Evolutionary conservation across 805 yeast species (phyloP), one percentile per base, ranked within the genome.

Genomic region (Teunomyces lycoperdinae): DNA sequence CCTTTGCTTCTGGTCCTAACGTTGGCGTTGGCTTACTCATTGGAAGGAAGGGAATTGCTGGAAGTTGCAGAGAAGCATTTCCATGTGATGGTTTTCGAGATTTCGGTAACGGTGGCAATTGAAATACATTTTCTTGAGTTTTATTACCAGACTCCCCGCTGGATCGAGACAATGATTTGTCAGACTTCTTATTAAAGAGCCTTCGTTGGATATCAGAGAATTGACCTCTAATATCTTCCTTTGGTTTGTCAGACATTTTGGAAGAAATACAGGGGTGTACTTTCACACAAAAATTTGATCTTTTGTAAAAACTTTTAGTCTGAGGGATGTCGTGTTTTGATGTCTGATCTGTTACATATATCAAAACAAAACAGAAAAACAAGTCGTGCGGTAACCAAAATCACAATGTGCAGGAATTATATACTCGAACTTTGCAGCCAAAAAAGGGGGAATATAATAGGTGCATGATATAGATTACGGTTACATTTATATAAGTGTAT

Each of bases 1-100:
- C 81, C 49, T 71, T 73, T 7, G 72, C 58, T 54, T 73, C 78
- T 1, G 75, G 75, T 8, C 73, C 71, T 46, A 72, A 54, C 3
- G 61, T 58, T n/a, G 72, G 71, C 10, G 65, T 45, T 1, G 63
- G 58, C 11, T 53, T 63, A 3, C 62, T 59, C 14, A 38, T 14
- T 24, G 41, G 30, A 20, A 38, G 27, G 39, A 30, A 27, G 27
- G 33, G 11, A 16, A 16, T 16, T 30, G 32, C 24, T 16, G 42
- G 39, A 44, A 24, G 11, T 38, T 26, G 26, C 44, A 35, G 34
- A 2, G 30, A 11, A 7, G 11, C 7, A 11, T 38, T 30, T 3
- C 29, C n/a, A 3, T 20, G 30, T 7, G 41, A n/a, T 24, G 41
- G n/a, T 4, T 26, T 38, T 20, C 41, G 16, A 38, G 43, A 8